Percentiles rank a stretch among this genome's conserved stretches.
Conservation (phyloP, 129 eudicot species). For the Oenanthe sinensis region DNA sequence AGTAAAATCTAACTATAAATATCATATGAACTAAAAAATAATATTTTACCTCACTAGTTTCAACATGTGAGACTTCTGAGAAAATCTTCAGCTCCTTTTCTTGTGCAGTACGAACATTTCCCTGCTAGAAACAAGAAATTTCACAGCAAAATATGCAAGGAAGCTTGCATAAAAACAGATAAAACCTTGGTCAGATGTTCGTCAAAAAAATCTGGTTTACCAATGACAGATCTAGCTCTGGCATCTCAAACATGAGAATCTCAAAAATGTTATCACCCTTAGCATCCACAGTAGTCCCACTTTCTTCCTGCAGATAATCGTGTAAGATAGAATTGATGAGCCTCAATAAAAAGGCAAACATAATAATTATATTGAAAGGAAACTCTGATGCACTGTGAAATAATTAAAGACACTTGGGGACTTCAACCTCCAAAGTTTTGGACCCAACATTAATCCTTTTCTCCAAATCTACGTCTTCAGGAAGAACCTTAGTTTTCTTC, state of each 20-base stretch:
- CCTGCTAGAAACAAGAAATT: conserved; percentile 35
- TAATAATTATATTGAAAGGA: background rate
- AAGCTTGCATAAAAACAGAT: background rate
- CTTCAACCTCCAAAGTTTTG: conserved; percentile 15
- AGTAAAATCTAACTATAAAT: background rate
- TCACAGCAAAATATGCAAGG: conserved; percentile 13
- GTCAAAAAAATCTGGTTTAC: conserved; percentile 23
- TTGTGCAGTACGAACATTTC: conserved; percentile 31
- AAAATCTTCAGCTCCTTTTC: conserved; percentile 33
- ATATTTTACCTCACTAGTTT: conserved; percentile 36
- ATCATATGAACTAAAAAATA: background rate
- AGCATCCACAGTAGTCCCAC: conserved; percentile 18
- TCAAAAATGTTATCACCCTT: conserved; percentile 19
- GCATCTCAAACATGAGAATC: conserved; percentile 50
- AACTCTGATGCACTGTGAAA: conserved; percentile 5
- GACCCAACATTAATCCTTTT: conserved; percentile 14
- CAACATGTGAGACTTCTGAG: conserved; percentile 37
- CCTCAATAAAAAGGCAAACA: background rate
- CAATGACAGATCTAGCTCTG: conserved; percentile 49
- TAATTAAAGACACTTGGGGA: background rate
- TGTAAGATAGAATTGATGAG: conserved; percentile 12
- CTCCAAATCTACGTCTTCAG: conserved; percentile 14
- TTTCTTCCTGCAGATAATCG: conserved; percentile 44
- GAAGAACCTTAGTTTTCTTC: conserved; percentile 19
- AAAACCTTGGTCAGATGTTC: background rate